Evolutionary conservation across 2,329 filamentous ascomycete genomes (phyloP).

Genomic region (Xylaria sp.): DNA sequence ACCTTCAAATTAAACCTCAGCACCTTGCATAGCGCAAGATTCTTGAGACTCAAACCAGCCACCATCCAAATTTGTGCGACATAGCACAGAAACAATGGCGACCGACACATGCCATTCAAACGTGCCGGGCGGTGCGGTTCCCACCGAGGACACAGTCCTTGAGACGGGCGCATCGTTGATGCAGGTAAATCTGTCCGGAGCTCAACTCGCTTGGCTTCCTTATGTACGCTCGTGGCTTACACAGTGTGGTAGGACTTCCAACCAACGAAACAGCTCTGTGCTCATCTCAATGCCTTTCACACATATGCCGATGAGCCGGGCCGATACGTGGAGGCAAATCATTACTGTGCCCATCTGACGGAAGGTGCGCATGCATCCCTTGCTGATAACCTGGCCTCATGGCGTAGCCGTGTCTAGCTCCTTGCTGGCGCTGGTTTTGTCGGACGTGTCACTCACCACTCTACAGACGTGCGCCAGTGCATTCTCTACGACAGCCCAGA

Average conservation of each 20-base stretch:
- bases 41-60: neutral
- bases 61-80: neutral
- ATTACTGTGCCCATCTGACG: conserved; percentile 81
- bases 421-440: too few species aligned
- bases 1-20: neutral
- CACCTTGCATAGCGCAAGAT: neutral
- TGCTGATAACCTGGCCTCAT: neutral
- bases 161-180: conserved; percentile 63
- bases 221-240: conserved; percentile 4
- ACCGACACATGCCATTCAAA: conserved; percentile 28
- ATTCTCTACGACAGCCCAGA: conserved; percentile 77
- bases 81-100: conserved; percentile 7
- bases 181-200: conserved; percentile 47
- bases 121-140: conserved; percentile 52
- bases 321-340: conserved; percentile 75
- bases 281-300: conserved; percentile 86
- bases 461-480: conserved; percentile 75
- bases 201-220: neutral
- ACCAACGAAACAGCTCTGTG: conserved; percentile 75
- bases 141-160: conserved; percentile 59
- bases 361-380: conserved; percentile 48
- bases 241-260: conserved; percentile 58
- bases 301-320: conserved; percentile 74
- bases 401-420: neutral
- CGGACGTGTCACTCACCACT: conserved; percentile 2